Evolutionary conservation across 2,329 filamentous ascomycete genomes (phyloP), one percentile per base, ranked within the genome.

Genomic region (Beauveria brongniartii): DNA sequence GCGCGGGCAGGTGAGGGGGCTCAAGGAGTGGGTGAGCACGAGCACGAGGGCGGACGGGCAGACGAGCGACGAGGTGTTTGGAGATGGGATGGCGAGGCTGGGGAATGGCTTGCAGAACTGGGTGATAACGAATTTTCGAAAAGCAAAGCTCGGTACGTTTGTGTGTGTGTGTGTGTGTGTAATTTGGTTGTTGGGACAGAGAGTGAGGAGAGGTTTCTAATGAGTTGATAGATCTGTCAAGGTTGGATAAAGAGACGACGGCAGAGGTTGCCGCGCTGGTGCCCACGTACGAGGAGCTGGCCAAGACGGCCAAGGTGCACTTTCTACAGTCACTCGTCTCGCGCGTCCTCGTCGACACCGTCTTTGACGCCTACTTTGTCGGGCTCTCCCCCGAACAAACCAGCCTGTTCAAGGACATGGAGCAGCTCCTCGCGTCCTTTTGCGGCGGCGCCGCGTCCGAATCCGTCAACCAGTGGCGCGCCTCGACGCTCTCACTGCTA

Each of bases 71-170:
- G 85, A 88, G 70, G 83, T 85, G 12, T 82, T 91, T 68, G 81
- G 77, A 2, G 83, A 88, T 55, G 78, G 79, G 10, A 83, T 89
- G 77, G 77, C 80, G 55, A 78, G 81, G 61, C 70, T 91, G 52
- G 82, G 83, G 22, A 87, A 90, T 67, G 82, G 86, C 26, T 73
- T 90, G 66, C 87, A 90, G 73, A 90, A 91, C 67, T 91, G 88
- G 88, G 82, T 87, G 3, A 85, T 91, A 66, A 81, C 82, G 28
- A 83, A 88, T 69, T 91, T 88, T 65, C 79, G 88, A 56, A 82
- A 82, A 64, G 78, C 81, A 14, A 88, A 81, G 73, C 72, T 88
- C 52, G 75, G 80, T 82, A 69, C 55, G 37, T 26, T 5, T 5
- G 5, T 46, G 9, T 7, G 12, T n/a, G 26, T 12, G n/a, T 51